Evolutionary conservation across 495 filamentous ascomycete genomes (phyloP).

Genomic region (Penicillium antarcticum): DNA sequence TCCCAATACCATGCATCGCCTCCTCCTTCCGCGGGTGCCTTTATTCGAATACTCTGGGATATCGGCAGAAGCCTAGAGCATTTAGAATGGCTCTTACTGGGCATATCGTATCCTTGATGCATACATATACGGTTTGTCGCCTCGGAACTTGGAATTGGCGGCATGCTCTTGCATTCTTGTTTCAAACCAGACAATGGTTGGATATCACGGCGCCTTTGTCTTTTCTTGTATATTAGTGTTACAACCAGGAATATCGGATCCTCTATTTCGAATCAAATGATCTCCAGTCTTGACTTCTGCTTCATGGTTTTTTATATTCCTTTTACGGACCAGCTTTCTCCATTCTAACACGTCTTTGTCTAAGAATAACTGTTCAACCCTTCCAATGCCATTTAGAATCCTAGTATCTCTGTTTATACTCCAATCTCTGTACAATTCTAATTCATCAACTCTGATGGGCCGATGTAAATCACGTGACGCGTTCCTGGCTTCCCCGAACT

Average conservation of each 20-base stretch:
- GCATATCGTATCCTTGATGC: not conserved
- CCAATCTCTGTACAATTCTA: slow-evolving; percentile 2
- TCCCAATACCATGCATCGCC: slow-evolving; percentile 12
- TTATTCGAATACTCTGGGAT: not conserved
- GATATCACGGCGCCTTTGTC: slow-evolving; percentile 24
- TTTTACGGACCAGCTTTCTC: too few species aligned
- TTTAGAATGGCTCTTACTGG: not conserved
- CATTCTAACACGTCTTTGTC: too few species aligned
- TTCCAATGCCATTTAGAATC: not conserved
- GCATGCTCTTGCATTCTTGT: slow-evolving; percentile 21
- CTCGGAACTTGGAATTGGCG: slow-evolving; percentile 7
- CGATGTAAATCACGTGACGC: slow-evolving; percentile 32
- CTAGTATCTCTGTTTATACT: not conserved
- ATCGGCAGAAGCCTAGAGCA: not conserved
- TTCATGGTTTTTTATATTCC: too few species aligned
- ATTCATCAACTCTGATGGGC: slow-evolving; percentile 19
- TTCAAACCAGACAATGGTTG: slow-evolving; percentile 13
- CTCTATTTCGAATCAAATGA: slow-evolving; percentile 17
- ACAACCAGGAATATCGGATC: slow-evolving; percentile 8
- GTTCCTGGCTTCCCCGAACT: slow-evolving; percentile 48
- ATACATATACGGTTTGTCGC: slow-evolving; percentile 1
- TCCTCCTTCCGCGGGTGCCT: not conserved
- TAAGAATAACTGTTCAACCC: not conserved
- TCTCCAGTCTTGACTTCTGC: slow-evolving; percentile 1
- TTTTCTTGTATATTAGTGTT: slow-evolving; percentile 28